Evolutionary conservation across 2,329 filamentous ascomycete species (phyloP).

Genomic region (Trichoderma endophyticum): DNA sequence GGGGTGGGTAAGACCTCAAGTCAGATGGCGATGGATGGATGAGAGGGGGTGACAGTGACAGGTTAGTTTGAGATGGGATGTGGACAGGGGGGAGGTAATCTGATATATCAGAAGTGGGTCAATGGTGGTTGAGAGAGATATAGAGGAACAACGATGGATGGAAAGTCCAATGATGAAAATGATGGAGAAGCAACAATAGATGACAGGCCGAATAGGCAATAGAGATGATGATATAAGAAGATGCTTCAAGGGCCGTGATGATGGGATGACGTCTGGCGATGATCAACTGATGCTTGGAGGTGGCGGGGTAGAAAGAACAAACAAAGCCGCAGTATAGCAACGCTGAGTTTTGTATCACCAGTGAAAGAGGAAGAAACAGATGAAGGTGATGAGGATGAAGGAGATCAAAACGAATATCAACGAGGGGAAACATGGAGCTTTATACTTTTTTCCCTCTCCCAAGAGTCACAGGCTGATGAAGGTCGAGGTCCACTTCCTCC

Average conservation of each 20-base stretch:
- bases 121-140: background rate
- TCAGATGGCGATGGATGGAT: background rate
- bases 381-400: background rate
- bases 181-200: background rate
- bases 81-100: background rate
- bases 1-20: background rate
- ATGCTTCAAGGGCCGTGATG: background rate
- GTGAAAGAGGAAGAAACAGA: background rate
- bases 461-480: background rate
- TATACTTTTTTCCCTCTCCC: background rate
- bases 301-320: background rate
- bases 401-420: background rate
- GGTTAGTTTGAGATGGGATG: background rate
- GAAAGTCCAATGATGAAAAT: background rate
- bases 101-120: background rate
- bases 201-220: background rate
- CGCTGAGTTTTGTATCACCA: background rate
- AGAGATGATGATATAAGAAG: background rate
- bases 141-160: background rate
- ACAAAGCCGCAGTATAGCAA: background rate
- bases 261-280: background rate
- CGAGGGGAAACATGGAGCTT: background rate
- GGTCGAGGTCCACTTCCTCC: background rate
- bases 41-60: background rate
- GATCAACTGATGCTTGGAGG: background rate